Base-by-base conservation (phyloP, 2,329 filamentous ascomycete species). In the Lachnellula suecica region DNA sequence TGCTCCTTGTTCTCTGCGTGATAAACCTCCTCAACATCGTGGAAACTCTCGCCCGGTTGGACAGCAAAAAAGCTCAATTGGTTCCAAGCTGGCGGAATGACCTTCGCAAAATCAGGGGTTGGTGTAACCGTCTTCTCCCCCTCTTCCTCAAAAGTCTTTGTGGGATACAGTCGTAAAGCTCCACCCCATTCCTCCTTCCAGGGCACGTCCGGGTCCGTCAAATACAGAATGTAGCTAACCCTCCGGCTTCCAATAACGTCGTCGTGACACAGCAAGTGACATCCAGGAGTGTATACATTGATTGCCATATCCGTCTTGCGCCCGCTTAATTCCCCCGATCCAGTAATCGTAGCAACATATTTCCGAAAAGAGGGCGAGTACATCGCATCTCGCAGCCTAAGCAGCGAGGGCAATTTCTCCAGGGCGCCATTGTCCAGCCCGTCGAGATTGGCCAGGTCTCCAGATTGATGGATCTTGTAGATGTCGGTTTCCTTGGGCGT, bases 401-500 rank as follows among this genome's bases (percentile, higher is more conserved):
- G 83, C n/a, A 99, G 78, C 11, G 90, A 96, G 0, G 94, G 94
- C 13, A 99, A 77, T 68, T 91, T 91, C 56, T 87, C 81, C 49
- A 97, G 81, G 6, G 92, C 91, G 7, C 86, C 85, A 68, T 95
- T 87, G 57, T 96, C 90, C 40, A 99, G 82, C 22, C 94, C 94
- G 71, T 97, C 93, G 53, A 99, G 84, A 72, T 99, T 99, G 43
- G 94, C 94, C 29, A 99, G 81, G 70, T 99, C 94, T 60, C 94
- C 94, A 4, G 93, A 97, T 76, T 99, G 94, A 79, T 97, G 92
- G 68, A 99, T 97, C 74, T 95, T 96, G 82, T 99, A 99, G 64
- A 99, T 99, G 71, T 99, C 94, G 44, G 94, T 99, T 73, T 99
- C 94, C 72, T 99, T 99, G 63, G 92, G 92, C 11, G 94, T 97